These are phyloP conservation scores for Laguncularia racemosa DNA, from an alignment of 345 rosid species.

Conservation along the genomic window DNA sequence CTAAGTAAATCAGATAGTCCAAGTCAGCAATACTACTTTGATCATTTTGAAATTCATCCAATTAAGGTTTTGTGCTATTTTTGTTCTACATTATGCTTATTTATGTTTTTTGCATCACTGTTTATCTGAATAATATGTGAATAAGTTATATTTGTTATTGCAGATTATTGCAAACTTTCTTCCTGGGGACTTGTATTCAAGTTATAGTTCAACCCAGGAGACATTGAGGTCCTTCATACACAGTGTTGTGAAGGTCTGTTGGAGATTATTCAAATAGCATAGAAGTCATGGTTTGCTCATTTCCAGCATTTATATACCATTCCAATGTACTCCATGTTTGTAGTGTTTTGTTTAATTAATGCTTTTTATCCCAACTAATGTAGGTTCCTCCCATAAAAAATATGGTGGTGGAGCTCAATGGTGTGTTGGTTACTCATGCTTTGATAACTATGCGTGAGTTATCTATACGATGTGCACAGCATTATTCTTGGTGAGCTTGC, in stretches of 20 bases:
- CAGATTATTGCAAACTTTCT: slow-evolving; percentile 78
- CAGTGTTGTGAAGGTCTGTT: slow-evolving; percentile 79
- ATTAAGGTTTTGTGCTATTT: slow-evolving; percentile 54
- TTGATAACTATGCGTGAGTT: slow-evolving; percentile 76
- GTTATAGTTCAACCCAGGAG: slow-evolving; percentile 89
- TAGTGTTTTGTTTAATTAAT: slow-evolving; percentile 3
- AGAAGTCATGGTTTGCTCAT: too few relatives aligned
- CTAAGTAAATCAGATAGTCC: slow-evolving; percentile 57
- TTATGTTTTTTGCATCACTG: slow-evolving; percentile 7
- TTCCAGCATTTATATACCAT: too few relatives aligned
- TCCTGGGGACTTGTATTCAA: slow-evolving; percentile 78
- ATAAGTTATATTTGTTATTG: slow-evolving; percentile 11
- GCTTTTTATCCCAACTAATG: slow-evolving; percentile 19
- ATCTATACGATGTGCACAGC: slow-evolving; percentile 65
- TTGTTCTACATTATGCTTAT: background rate
- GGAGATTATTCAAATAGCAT: background rate
- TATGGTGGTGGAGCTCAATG: slow-evolving; percentile 90
- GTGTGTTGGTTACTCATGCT: slow-evolving; percentile 87
- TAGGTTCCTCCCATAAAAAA: slow-evolving; percentile 81
- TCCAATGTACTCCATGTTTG: too few relatives aligned
- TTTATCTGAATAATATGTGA: slow-evolving; percentile 10
- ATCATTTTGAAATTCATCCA: slow-evolving; percentile 93
- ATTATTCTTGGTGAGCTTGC: slow-evolving; percentile 75
- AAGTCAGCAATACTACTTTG: slow-evolving; percentile 78
- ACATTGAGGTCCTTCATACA: slow-evolving; percentile 82